These are phyloP conservation scores for Phytophthora pisi DNA, from an alignment of 352 stramenopile species.

Conservation along the genomic window DNA sequence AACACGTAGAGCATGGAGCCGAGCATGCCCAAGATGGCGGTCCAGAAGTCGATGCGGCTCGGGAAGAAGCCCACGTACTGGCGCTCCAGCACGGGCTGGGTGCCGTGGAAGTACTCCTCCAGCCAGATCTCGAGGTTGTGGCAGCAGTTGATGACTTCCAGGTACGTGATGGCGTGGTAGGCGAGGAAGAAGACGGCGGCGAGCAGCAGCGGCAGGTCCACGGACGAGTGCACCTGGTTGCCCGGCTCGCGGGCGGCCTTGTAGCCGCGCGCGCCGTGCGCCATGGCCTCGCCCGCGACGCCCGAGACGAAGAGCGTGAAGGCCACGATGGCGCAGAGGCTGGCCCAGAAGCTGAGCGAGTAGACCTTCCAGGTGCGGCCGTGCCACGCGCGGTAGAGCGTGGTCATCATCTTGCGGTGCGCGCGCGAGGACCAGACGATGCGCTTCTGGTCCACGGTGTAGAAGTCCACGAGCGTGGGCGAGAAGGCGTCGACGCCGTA, in stretches of 20 bases:
- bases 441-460: slow-evolving; percentile 84
- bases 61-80: slow-evolving; percentile 82
- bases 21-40: slow-evolving; percentile 59
- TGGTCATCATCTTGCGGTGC: slow-evolving; percentile 91
- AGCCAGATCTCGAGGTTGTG: slow-evolving; percentile 90
- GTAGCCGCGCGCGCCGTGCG: slow-evolving; percentile 45
- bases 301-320: slow-evolving; percentile 70
- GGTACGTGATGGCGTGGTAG: slow-evolving; percentile 73
- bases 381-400: slow-evolving; percentile 78
- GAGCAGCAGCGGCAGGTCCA: slow-evolving; percentile 70
- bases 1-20: slow-evolving; percentile 71
- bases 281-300: slow-evolving; percentile 61
- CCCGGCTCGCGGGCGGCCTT: slow-evolving; percentile 23
- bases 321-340: slow-evolving; percentile 56
- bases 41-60: slow-evolving; percentile 87
- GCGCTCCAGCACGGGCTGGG: slow-evolving; percentile 65
- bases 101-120: slow-evolving; percentile 85
- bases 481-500: slow-evolving; percentile 89
- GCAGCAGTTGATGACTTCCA: slow-evolving; percentile 90
- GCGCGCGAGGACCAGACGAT: slow-evolving; percentile 88
- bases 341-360: slow-evolving; percentile 80
- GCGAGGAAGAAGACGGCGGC: slow-evolving; percentile 62
- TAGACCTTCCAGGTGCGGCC: slow-evolving; percentile 68
- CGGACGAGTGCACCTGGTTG: slow-evolving; percentile 40
- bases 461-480: slow-evolving; percentile 86